Evolutionary conservation across 2,329 filamentous ascomycete species (phyloP), one percentile per base, ranked within the genome.

Genomic region (Alternaria ethzedia): DNA sequence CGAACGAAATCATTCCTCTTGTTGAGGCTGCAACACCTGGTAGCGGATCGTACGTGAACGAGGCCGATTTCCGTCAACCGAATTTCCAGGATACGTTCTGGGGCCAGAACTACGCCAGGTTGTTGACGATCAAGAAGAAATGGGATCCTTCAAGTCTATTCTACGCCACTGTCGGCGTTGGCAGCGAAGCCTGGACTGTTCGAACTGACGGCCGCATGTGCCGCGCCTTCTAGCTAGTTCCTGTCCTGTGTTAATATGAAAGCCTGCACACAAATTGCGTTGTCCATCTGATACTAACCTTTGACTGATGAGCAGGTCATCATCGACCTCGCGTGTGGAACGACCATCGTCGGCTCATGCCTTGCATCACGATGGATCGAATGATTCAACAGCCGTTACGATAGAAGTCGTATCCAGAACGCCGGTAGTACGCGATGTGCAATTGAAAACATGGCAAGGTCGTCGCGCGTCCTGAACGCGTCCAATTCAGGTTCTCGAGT

Each of bases 141-240:
- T 74, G 70, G 66, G 77, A 79, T 68, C 72, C 75, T 4, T 66
- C 64, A 11, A 56, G 56, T 36, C 28, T 79, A 15, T 78, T 79
- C 56, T 78, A 74, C 47, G 73, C 66, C 3, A 70, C 67, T 2
- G 71, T 71, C 9, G 70, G 65, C 6, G 75, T 78, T 4, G 74
- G 74, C 7, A 75, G 73, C 51, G 74, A 77, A 57, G 65, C 61
- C 6, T 78, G 74, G 71, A 61, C 41, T 17, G 54, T 61, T 15
- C 26, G 23, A 21, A 25, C 28, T 47, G 71, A 70, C 17, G 68
- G 68, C 10, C 60, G 64, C 5, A 64, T 67, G 64, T 70, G 68
- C 30, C 62, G 64, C 1, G 47, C 67, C 25, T 17, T 25, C 6
- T 51, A 23, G 15, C 36, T 50, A 44, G 32, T n/a, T 44, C 13